These are phyloP conservation scores for Teratosphaeria nubilosa DNA, from an alignment of 2,329 filamentous ascomycete genomes.

Conservation along the genomic window DNA sequence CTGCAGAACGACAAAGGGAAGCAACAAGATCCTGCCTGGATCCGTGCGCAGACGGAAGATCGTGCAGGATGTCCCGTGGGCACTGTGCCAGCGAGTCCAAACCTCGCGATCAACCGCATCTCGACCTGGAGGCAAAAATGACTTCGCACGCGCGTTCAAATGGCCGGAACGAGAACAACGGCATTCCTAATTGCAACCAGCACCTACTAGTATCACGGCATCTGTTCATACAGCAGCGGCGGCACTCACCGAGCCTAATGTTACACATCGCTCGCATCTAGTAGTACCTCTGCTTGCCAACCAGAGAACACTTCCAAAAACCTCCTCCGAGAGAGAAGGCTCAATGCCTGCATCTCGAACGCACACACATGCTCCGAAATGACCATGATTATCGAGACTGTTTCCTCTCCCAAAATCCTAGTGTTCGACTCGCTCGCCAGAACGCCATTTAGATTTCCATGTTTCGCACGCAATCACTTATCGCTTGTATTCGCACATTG, in stretches of 20 bases:
- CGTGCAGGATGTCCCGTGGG: no score
- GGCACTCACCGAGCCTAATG: neutral
- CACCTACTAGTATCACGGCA: neutral
- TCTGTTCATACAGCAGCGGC: neutral
- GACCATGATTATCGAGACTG: neutral
- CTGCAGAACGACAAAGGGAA: neutral
- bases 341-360: neutral
- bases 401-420: neutral
- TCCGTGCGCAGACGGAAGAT: no score
- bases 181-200: neutral
- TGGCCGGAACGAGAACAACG: neutral
- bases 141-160: neutral
- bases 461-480: neutral
- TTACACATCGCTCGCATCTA: neutral
- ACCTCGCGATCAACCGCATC: neutral
- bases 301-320: neutral
- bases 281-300: neutral
- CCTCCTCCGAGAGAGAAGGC: neutral
- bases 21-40: neutral
- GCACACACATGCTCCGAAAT: no score
- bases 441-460: neutral
- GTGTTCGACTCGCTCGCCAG: neutral
- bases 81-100: no score
- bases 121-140: neutral
- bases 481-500: neutral